phyloP scores from a whole-genome alignment of 495 filamentous ascomycete species.

The Corynascus novoguineensis region DNA sequence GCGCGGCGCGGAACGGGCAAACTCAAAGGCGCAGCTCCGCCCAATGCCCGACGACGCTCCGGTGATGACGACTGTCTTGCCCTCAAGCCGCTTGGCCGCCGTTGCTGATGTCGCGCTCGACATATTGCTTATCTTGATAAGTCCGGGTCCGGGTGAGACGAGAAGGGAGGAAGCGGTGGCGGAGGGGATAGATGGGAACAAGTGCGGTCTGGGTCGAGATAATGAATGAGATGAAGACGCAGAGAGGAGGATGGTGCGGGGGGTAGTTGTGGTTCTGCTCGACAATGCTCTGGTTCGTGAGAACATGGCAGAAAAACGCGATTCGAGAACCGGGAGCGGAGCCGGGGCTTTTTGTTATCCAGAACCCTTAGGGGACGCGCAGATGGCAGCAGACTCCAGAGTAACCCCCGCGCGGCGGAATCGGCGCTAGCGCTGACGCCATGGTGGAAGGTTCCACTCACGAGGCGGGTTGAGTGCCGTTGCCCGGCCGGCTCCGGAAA shows the following conservation, averaged over 20 bases:
- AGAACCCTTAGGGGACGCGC: background rate
- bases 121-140: constrained; percentile 47
- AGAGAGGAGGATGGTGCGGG: background rate
- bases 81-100: constrained; percentile 78
- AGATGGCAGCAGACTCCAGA: background rate
- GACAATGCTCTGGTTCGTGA: background rate
- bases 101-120: constrained; percentile 72
- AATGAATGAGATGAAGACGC: background rate
- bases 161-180: background rate
- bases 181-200: background rate
- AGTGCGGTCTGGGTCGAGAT: background rate
- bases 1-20: constrained; percentile 78
- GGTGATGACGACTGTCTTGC: constrained; percentile 91
- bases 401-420: constrained; percentile 11
- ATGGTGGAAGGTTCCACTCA: background rate
- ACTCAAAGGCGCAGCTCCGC: constrained; percentile 77
- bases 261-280: background rate
- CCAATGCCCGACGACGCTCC: constrained; percentile 95
- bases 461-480: constrained; percentile 1
- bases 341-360: background rate
- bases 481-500: constrained; percentile 16
- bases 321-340: constrained; percentile 2
- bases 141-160: constrained; percentile 4
- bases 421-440: constrained; percentile 14
- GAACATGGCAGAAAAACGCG: background rate